Percentiles rank a stretch among this genome's conserved stretches.
These are phyloP conservation scores for Castanea sativa DNA, from an alignment of 306 rosid genomes.

Conservation along the genomic window DNA sequence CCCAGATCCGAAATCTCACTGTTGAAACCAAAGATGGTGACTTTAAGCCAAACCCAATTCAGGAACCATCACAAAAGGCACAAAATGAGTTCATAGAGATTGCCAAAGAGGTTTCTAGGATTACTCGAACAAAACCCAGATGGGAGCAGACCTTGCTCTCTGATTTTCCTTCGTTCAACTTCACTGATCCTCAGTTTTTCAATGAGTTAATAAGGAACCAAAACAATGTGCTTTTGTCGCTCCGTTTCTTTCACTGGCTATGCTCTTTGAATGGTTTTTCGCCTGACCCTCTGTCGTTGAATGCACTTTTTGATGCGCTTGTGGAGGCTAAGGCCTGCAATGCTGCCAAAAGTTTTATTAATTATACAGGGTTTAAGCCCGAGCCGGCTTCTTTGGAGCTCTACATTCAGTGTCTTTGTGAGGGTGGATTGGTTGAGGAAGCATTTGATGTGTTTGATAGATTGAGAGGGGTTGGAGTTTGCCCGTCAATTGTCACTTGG, in stretches of 20 bases:
- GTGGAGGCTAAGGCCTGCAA: constrained; percentile 58
- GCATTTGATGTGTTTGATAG: constrained; percentile 41
- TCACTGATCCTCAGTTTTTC: constrained; percentile 54
- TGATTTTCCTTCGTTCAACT: constrained; percentile 57
- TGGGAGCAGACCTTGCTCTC: constrained; percentile 71
- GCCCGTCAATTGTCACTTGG: constrained; percentile 56
- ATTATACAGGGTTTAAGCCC: constrained; percentile 40
- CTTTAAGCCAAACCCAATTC: neutral
- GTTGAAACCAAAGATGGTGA: constrained; percentile 33
- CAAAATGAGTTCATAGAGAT: constrained; percentile 25
- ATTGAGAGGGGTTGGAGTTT: constrained; percentile 43
- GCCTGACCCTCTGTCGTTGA: constrained; percentile 45
- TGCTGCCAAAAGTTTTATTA: constrained; percentile 53
- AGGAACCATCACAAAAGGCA: neutral
- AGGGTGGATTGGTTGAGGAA: constrained; percentile 55
- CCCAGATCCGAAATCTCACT: constrained; percentile 40
- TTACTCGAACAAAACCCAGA: constrained; percentile 55
- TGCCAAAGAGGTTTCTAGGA: constrained; percentile 45
- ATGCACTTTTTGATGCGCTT: constrained; percentile 49
- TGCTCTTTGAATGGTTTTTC: constrained; percentile 46
- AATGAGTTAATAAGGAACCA: constrained; percentile 47
- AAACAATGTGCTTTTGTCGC: constrained; percentile 53
- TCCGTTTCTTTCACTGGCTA: constrained; percentile 72
- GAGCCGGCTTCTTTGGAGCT: constrained; percentile 47
- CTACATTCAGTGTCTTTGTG: constrained; percentile 47